These are phyloP conservation scores for Fraxinus velutina DNA, from an alignment of 305 asterid genomes.

Conservation along the genomic window DNA sequence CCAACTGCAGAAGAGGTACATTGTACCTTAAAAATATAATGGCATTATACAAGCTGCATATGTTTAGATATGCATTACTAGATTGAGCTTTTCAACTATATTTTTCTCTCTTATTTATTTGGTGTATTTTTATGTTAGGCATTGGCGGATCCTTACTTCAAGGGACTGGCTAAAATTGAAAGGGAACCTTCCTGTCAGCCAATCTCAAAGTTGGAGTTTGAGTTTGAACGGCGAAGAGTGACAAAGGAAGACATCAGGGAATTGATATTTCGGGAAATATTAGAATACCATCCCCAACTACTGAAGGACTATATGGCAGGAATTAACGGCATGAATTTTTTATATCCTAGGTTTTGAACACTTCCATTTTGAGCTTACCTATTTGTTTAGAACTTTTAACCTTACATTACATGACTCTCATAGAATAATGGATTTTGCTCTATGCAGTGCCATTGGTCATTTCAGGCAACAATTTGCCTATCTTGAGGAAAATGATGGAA, in stretches of 20 bases:
- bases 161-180: conserved; percentile 45
- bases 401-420: neutral
- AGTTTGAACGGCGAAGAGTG: conserved; percentile 45
- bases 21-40: conserved; percentile 9
- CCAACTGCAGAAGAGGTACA: conserved; percentile 54
- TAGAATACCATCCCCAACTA: conserved; percentile 51
- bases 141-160: conserved; percentile 49
- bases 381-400: neutral
- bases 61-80: neutral
- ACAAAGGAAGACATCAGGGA: conserved; percentile 53
- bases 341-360: conserved; percentile 42
- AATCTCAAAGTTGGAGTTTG: conserved; percentile 53
- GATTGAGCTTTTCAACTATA: neutral
- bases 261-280: conserved; percentile 45
- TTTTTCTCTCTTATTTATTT: neutral
- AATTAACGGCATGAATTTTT: conserved; percentile 39
- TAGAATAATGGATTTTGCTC: neutral
- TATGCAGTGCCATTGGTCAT: conserved; percentile 45
- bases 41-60: neutral
- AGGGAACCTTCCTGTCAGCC: conserved; percentile 53
- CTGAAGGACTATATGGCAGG: conserved; percentile 49
- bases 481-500: conserved; percentile 47
- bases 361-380: neutral
- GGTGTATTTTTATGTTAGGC: conserved; percentile 27
- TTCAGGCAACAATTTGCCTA: conserved; percentile 47